Conservation (phyloP, 495 filamentous ascomycete species). For the Aspergillus avenaceus region DNA sequence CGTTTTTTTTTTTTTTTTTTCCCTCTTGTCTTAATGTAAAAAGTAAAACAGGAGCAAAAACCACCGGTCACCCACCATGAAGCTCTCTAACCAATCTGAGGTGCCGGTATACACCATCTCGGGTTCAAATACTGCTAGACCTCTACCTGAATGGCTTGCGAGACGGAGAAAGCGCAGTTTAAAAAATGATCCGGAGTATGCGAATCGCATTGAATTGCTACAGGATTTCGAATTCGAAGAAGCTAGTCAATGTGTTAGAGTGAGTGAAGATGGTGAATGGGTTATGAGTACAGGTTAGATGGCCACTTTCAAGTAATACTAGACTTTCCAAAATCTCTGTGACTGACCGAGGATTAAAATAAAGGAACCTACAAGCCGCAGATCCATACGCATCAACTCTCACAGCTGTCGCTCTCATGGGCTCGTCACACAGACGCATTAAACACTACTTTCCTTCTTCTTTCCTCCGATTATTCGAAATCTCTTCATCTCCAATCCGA, state of each 20-base stretch:
- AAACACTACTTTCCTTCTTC: conserved; percentile 89
- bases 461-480: conserved; percentile 94
- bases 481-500: conserved; percentile 91
- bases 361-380: conserved; percentile 88
- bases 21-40: too few species aligned
- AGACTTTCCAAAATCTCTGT: not conserved
- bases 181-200: conserved; percentile 89
- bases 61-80: too few species aligned
- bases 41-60: too few species aligned
- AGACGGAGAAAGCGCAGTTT: conserved; percentile 87
- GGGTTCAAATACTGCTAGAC: conserved; percentile 82
- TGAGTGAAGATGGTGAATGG: conserved; percentile 96
- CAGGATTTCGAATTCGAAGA: conserved; percentile 99
- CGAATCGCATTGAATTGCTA: conserved; percentile 88
- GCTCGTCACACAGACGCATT: conserved; percentile 87
- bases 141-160: conserved; percentile 92
- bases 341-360: conserved; percentile 11
- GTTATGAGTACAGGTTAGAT: conserved; percentile 89
- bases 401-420: conserved; percentile 88
- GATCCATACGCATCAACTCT: conserved; percentile 91
- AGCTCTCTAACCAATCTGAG: conserved; percentile 79
- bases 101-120: conserved; percentile 96
- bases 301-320: too few species aligned
- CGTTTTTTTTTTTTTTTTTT: conserved; percentile 14
- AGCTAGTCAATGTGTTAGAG: conserved; percentile 85